Conservation (phyloP, 1,139 yeast species). For the Lodderomyces pseudojiufengensis region DNA sequence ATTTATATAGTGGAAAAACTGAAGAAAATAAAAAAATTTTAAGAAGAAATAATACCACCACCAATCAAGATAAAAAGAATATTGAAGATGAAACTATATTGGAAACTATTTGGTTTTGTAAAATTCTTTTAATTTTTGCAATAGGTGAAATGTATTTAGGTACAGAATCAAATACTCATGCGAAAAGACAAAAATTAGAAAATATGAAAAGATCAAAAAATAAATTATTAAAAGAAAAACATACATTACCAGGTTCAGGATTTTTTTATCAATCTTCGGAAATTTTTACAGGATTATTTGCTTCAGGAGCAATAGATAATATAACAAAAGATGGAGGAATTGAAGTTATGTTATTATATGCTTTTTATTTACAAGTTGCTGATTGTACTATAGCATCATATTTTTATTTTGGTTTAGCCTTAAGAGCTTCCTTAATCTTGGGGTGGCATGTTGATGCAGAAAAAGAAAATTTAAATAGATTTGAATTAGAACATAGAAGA, state of each 20-base stretch:
- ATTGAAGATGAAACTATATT: conserved; percentile 56
- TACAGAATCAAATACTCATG: conserved; percentile 50
- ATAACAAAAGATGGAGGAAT: conserved; percentile 77
- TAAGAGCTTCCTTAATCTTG: conserved; percentile 66
- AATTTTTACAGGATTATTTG: conserved; percentile 68
- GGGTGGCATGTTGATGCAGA: conserved; percentile 88
- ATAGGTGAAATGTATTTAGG: conserved; percentile 85
- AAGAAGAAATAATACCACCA: conserved; percentile 35
- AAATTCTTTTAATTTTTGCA: conserved; percentile 70
- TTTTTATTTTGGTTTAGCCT: conserved; percentile 74
- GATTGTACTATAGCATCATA: conserved; percentile 83
- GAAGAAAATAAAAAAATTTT: conserved; percentile 39
- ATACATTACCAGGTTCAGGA: conserved; percentile 69
- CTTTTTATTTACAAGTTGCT: conserved; percentile 80
- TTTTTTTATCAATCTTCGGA: conserved; percentile 76
- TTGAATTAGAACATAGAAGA: conserved; percentile 74
- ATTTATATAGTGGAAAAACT: conserved; percentile 51
- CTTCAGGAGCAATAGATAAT: conserved; percentile 76
- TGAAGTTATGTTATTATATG: conserved; percentile 74
- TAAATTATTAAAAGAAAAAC: conserved; percentile 18
- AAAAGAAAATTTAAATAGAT: conserved; percentile 56
- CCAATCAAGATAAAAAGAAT: conserved; percentile 36
- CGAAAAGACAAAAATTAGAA: conserved; percentile 30
- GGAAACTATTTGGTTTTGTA: conserved; percentile 80
- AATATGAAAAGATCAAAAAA: conserved; percentile 30